A percentile compares a stretch with the other conserved stretches of the same genome.
These are phyloP conservation scores for Globisporangium middletonii DNA, from an alignment of 352 stramenopile genomes.

Conservation along the genomic window DNA sequence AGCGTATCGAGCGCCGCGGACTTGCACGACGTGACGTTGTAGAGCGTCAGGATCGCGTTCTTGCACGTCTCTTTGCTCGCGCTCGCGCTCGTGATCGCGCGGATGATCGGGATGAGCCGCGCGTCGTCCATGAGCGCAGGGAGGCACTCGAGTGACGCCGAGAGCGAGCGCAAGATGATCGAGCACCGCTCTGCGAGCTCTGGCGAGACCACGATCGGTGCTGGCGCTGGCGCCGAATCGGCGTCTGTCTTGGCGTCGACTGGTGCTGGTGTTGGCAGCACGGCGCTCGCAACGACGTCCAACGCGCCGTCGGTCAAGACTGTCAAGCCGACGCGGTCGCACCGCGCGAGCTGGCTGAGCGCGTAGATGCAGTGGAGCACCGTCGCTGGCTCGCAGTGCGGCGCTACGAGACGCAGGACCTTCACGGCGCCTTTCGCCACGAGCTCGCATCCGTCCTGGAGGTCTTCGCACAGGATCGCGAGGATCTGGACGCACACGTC, in stretches of 20 bases:
- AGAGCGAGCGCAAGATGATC: constrained; percentile 65
- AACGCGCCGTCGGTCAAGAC: constrained; percentile 57
- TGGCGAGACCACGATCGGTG: not conserved
- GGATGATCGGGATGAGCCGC: constrained; percentile 47
- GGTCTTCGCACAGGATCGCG: constrained; percentile 63
- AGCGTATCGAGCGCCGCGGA: constrained; percentile 38
- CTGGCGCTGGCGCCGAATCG: not conserved
- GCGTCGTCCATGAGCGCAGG: constrained; percentile 42
- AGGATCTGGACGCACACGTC: constrained; percentile 63
- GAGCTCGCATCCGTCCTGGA: constrained; percentile 39
- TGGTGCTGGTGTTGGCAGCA: constrained; percentile 4
- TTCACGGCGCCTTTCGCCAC: constrained; percentile 44
- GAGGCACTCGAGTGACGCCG: constrained; percentile 41
- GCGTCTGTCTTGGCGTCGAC: not conserved
- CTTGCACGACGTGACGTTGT: constrained; percentile 64
- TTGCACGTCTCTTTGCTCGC: constrained; percentile 36
- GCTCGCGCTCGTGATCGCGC: constrained; percentile 27
- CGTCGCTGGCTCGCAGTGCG: constrained; percentile 17
- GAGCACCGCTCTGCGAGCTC: constrained; percentile 52
- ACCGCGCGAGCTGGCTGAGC: constrained; percentile 59
- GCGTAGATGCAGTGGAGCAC: constrained; percentile 55
- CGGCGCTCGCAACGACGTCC: constrained; percentile 42
- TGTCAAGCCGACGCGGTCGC: constrained; percentile 27
- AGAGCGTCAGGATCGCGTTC: constrained; percentile 64
- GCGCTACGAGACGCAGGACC: constrained; percentile 43